Evolutionary conservation across 2,329 filamentous ascomycete species (phyloP), one percentile per base, ranked within the genome.

Genomic region (Cladobotryum mycophilum): DNA sequence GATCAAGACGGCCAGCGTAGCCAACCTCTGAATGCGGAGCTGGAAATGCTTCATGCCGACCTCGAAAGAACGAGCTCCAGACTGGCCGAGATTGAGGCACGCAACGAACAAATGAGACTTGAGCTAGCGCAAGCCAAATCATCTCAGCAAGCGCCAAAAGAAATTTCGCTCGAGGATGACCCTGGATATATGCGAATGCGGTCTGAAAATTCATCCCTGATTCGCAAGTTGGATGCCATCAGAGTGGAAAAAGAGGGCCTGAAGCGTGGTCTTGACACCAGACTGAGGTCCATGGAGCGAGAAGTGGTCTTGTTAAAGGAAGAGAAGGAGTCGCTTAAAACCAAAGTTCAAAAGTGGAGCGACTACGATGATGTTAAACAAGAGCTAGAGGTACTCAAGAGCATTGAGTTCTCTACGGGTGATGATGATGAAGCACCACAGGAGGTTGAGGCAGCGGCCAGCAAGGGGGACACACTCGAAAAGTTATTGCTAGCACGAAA

Each of bases 351-450:
- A 56, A 95, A 88, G 65, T 95, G 89, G 83, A 82, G 82, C 58
- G 93, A 99, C 66, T 99, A 99, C 65, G 91, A 97, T 34, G 92
- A 97, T 53, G 82, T 99, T 44, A 96, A 93, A 70, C 88, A 95
- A 57, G 95, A 99, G 68, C 78, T 99, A 3, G 92, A 97, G 62
- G 91, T 97, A 54, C 80, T 99, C 54, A 96, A 96, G 80, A 95
- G 92, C 58, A 96, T 99, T 60, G 93, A 99, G 66, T 96, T 99
- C 61, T 88, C 92, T 2, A 92, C 89, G 1, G 91, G 89, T 7
- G 88, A 92, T 55, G 90, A 95, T 53, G 88, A 91, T 43, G 84
- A 86, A 2, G 72, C 76, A 8, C 63, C 69, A 30, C 75, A 73
- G 14, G 59, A 67, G 25, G 57, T 67, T 2, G 72, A 74, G 22